Evolutionary conservation across 768 basidiomycete species (phyloP), one percentile per base, ranked within the genome.

Genomic region (Phylloporus rhodoxanthus): DNA sequence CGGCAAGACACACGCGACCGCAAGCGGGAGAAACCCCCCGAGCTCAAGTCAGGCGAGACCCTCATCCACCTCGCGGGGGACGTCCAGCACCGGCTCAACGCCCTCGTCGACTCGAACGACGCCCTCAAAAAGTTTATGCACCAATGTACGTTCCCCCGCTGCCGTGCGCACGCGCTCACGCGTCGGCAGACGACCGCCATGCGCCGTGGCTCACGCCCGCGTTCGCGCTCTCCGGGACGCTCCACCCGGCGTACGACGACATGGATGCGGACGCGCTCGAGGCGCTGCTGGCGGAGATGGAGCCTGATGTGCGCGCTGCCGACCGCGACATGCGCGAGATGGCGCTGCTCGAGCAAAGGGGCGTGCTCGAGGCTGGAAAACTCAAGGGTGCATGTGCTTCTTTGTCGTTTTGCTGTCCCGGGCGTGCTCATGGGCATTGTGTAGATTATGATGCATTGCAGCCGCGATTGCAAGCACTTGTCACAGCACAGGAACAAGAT

Each of bases 301-400:
- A 91, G 55, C 78, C 81, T 4, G 90, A 92, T 45, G 81, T 91
- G 44, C 87, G 89, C 26, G 78, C 81, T 28, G 89, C 87, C 9
- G 90, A 91, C 57, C 78, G 85, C 8, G 87, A 90, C 57, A 79
- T 91, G 75, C 78, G 77, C 32, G 89, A 91, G 61, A 87, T 92
- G 28, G 82, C 83, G 50, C 65, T 72, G 13, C 66, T 91, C 40
- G 82, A 86, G 57, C 76, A 76, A 59, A 85, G 80, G 54, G 87
- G 86, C 29, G 81, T 87, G 8, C 74, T 81, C 4, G 78, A 78
- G 6, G 84, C 87, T 0, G 88, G 89, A 4, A 85, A 81, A 54
- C 77, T 91, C 2, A 70, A 74, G 45, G 80, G 85, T 85, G 45
- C 10, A 59, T 28, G 15, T 59, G 20, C 19, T 28, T 40, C 25